Evolutionary conservation across 257 asterid species (phyloP), one percentile per base, ranked within the genome.

Genomic region (Solanum dulcamara): DNA sequence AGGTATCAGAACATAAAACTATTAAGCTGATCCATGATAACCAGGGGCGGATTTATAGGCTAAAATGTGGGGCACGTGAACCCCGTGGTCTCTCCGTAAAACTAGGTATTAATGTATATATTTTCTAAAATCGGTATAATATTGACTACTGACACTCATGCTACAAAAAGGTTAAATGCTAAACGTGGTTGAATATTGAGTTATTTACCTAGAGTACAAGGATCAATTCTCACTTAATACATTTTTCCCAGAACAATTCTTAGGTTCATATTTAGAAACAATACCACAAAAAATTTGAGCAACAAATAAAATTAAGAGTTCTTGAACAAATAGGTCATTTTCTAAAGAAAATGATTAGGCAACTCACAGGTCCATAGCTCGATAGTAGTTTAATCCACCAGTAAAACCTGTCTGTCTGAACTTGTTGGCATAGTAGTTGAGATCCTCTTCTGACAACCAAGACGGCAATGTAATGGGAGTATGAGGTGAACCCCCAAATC

Each of bases 381-480:
- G 94, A 89, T 95, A 96, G 89, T 94, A 94, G 91, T 96, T 96
- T 89, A 96, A 89, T 86, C 97, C 97, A 74, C 99, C 99, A 0
- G 98, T 94, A 91, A 96, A 96, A 77, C 98, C 99, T 70, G 42
- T 89, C 86, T 91, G 90, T 86, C 88, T 74, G 87, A 90, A 96
- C 70, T 96, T 94, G 72, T 50, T 87, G 42, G 93, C 95, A 81
- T 93, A 96, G 84, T 92, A 94, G 10, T 88, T 84, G 70, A 91
- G 93, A 70, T 96, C 99, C 24, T 93, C 96, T 87, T 96, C 97
- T 0, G 98, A 91, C 81, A 96, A 91, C 99, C 98, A 96, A 83
- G 98, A 70, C 0, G 98, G 99, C 91, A 93, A 55, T 40, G 84
- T 85, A 18, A 93, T 94, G 33, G 93, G 94, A 70, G 85, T 89